Evolutionary conservation across 306 rosid genomes (phyloP).

Genomic region (Trifolium fragiferum): DNA sequence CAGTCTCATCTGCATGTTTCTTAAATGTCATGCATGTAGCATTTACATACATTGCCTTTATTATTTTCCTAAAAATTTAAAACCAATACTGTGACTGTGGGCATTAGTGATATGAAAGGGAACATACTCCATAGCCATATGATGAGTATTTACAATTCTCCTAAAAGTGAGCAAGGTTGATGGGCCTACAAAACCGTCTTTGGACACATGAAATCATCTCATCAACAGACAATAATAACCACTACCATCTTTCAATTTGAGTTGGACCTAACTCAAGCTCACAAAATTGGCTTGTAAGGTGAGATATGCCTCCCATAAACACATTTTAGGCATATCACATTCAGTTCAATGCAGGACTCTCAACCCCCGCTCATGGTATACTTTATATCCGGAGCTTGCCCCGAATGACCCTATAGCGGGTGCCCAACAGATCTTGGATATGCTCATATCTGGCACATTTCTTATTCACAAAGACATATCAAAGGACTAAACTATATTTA

Average conservation of each 20-base stretch:
- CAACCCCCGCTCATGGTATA: background rate
- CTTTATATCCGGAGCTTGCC: background rate
- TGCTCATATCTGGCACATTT: background rate
- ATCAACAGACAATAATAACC: background rate
- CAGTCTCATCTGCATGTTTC: slow-evolving; percentile 18
- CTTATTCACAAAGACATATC: slow-evolving; percentile 8
- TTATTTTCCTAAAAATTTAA: slow-evolving; percentile 5
- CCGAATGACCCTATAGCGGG: background rate
- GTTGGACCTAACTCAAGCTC: background rate
- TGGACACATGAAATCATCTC: background rate
- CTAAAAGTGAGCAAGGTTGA: slow-evolving; percentile 3
- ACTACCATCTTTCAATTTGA: background rate
- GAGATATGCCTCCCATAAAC: no score
- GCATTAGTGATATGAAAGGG: slow-evolving; percentile 7
- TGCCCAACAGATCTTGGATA: background rate
- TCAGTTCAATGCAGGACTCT: background rate
- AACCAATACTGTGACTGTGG: background rate
- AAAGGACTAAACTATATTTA: slow-evolving; percentile 1
- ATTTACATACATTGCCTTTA: background rate
- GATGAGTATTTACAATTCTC: slow-evolving; percentile 16
- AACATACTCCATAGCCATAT: slow-evolving; percentile 7
- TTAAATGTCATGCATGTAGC: slow-evolving; percentile 7
- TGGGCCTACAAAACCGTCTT: no score
- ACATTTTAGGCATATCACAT: background rate
- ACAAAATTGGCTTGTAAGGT: no score